Evolutionary conservation across 1,284 basidiomycete species (phyloP).

Genomic region (Sanghuangporus baumii): DNA sequence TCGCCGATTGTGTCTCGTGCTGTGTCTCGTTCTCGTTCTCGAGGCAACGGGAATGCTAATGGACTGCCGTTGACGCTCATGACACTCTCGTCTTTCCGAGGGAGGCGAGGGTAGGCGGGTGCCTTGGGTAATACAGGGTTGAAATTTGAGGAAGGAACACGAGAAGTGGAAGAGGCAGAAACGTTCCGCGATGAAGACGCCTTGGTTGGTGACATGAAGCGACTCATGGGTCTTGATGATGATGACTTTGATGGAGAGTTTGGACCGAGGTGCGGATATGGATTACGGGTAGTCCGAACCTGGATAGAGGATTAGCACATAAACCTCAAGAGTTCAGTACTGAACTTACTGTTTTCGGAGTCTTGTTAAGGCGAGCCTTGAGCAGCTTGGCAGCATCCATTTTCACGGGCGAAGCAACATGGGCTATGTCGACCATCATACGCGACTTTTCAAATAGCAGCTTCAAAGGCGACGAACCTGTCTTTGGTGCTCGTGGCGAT

Average conservation of each 20-base stretch:
- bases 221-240: conserved; percentile 26
- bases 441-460: not conserved
- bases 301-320: not conserved
- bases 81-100: conserved; percentile 65
- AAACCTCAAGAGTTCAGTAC: not conserved
- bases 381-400: conserved; percentile 12
- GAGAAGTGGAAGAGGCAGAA: conserved; percentile 25
- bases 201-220: conserved; percentile 21
- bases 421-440: conserved; percentile 4
- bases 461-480: conserved; percentile 37
- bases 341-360: conserved; percentile 10
- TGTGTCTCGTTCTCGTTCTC: conserved; percentile 23
- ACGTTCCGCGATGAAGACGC: conserved; percentile 26
- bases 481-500: conserved; percentile 48
- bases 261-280: conserved; percentile 21
- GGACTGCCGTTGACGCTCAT: conserved; percentile 75
- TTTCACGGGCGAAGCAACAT: conserved; percentile 13
- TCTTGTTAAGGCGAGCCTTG: conserved; percentile 13
- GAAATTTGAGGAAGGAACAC: conserved; percentile 61
- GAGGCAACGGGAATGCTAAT: conserved; percentile 44
- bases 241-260: conserved; percentile 5
- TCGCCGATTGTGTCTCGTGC: conserved; percentile 17
- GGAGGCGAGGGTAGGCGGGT: conserved; percentile 49
- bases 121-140: conserved; percentile 62
- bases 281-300: conserved; percentile 21